Evolutionary conservation across 768 basidiomycete genomes (phyloP).

Genomic region (Boletus coccyginus): DNA sequence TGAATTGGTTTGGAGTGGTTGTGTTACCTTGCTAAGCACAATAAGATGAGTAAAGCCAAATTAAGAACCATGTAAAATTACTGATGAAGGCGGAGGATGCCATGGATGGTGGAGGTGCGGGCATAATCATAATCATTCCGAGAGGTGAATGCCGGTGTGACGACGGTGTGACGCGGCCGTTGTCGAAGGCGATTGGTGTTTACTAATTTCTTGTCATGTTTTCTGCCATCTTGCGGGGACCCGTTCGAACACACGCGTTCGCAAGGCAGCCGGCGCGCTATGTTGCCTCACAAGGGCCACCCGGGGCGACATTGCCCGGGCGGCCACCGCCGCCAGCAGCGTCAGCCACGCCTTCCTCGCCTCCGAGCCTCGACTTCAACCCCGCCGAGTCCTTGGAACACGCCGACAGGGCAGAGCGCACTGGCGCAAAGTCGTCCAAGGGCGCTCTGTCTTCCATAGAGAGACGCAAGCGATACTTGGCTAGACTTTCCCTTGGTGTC

Average conservation of each 20-base stretch:
- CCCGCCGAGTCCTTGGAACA: conserved; percentile 43
- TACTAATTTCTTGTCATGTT: conserved; percentile 13
- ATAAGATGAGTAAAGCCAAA: no score
- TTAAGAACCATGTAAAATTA: no score
- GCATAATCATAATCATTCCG: no score
- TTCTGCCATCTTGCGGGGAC: conserved; percentile 22
- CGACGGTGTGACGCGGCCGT: no score
- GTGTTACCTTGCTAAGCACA: no score
- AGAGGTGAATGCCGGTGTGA: no score
- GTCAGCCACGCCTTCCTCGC: conserved; percentile 5
- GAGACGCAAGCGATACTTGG: conserved; percentile 55
- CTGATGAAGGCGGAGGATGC: conserved; percentile 60
- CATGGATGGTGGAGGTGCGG: conserved; percentile 30
- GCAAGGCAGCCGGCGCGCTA: conserved; percentile 20
- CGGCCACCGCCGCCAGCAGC: conserved; percentile 3
- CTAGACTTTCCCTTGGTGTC: conserved; percentile 51
- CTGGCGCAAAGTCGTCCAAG: conserved; percentile 76
- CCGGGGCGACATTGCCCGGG: conserved; percentile 10
- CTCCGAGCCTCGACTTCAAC: conserved; percentile 65
- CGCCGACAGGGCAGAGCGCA: conserved; percentile 46
- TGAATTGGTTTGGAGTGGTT: no score
- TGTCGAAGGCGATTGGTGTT: no score
- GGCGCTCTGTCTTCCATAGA: conserved; percentile 80
- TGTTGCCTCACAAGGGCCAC: conserved; percentile 20
- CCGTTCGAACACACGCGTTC: conserved; percentile 17